These are phyloP conservation scores for Pseudogymnoascus sp. DNA, from an alignment of 2,329 filamentous ascomycete genomes.

Conservation along the genomic window DNA sequence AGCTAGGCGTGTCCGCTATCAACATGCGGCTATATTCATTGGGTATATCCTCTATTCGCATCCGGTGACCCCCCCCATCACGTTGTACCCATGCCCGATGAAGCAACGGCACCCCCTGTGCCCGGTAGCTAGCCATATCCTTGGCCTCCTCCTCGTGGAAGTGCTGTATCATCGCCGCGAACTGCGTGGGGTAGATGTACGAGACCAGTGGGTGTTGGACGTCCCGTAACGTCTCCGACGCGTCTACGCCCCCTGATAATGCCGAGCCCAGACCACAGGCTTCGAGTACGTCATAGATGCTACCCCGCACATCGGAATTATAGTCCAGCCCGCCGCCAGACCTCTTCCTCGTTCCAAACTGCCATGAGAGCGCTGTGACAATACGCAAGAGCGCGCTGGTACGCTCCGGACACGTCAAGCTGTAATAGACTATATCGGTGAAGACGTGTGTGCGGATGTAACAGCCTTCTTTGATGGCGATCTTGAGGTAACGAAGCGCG, in stretches of 20 bases:
- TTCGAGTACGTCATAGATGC: neutral
- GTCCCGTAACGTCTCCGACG: neutral
- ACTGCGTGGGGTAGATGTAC: neutral
- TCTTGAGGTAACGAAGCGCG: constrained; percentile 22
- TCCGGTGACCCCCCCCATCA: neutral
- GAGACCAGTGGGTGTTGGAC: neutral
- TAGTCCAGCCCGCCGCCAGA: neutral
- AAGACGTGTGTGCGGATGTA: constrained; percentile 20
- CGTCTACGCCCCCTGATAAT: neutral
- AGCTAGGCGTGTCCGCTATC: neutral
- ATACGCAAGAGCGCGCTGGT: neutral
- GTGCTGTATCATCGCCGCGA: neutral
- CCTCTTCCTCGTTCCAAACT: neutral
- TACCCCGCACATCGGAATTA: neutral
- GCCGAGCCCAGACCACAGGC: neutral
- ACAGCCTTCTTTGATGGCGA: constrained; percentile 24
- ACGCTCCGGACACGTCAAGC: constrained; percentile 12
- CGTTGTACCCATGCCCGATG: neutral
- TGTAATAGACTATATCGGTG: constrained; percentile 17
- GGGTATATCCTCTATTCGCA: neutral
- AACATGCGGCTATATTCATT: neutral
- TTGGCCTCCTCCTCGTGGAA: neutral
- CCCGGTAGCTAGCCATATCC: neutral
- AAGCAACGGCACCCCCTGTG: neutral
- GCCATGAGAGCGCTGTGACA: neutral